Evolutionary conservation across 805 yeast species (phyloP).

Genomic region (Metschnikowia colocasiae): DNA sequence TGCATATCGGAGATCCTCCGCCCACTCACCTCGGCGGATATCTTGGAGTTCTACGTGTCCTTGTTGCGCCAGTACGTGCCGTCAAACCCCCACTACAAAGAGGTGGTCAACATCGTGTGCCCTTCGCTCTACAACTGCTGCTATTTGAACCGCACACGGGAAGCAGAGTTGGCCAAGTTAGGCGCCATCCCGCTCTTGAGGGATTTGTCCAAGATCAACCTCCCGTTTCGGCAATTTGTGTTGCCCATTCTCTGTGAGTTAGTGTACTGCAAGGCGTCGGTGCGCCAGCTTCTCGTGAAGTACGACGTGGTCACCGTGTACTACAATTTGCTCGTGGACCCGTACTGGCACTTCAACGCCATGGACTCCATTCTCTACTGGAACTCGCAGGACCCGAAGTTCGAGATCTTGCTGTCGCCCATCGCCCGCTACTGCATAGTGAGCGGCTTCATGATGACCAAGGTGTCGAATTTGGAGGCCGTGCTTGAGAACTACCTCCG

Average conservation of each 20-base stretch:
- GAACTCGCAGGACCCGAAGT: constrained; percentile 30
- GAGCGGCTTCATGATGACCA: constrained; percentile 38
- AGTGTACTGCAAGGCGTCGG: constrained; percentile 42
- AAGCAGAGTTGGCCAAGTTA: constrained; percentile 41
- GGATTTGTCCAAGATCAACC: constrained; percentile 35
- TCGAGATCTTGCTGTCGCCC: constrained; percentile 22
- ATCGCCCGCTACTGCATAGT: constrained; percentile 30
- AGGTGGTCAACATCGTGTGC: constrained; percentile 41
- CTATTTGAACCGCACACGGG: constrained; percentile 43
- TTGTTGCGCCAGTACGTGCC: constrained; percentile 29
- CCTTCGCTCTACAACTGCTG: constrained; percentile 53
- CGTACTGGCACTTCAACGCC: constrained; percentile 57
- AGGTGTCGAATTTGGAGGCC: constrained; percentile 42
- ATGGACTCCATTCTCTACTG: constrained; percentile 46
- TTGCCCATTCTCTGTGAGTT: constrained; percentile 52
- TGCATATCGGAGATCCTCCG: constrained; percentile 33
- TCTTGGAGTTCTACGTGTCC: constrained; percentile 42
- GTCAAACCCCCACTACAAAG: constrained; percentile 30
- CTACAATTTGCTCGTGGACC: constrained; percentile 42
- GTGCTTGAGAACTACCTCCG: constrained; percentile 40
- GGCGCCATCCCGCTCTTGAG: constrained; percentile 48
- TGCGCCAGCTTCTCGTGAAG: constrained; percentile 35
- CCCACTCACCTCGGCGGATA: constrained; percentile 35
- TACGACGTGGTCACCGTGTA: constrained; percentile 39
- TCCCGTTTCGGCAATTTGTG: constrained; percentile 49